phyloP scores from a whole-genome alignment of 2,329 filamentous ascomycete species.

The Fusarium phyllophilum region DNA sequence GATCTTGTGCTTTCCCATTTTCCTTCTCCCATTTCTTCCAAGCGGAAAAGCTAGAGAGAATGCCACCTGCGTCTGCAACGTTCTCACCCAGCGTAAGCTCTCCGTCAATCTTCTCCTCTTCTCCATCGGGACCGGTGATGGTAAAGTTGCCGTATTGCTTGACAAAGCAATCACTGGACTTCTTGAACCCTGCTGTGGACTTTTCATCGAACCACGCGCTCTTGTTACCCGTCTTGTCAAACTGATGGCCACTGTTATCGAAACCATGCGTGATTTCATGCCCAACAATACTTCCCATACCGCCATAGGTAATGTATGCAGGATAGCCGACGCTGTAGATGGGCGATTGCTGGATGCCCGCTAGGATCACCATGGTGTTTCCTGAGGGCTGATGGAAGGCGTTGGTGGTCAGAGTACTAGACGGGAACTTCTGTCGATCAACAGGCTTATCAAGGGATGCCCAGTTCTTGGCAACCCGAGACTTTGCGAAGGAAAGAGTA shows the following conservation, averaged over 20 bases:
- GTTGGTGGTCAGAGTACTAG: conserved; percentile 69
- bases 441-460: conserved; percentile 67
- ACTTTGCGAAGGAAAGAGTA: conserved; percentile 58
- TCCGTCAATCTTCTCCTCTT: conserved; percentile 69
- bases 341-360: conserved; percentile 74
- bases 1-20: conserved; percentile 57
- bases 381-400: conserved; percentile 72
- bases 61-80: conserved; percentile 75
- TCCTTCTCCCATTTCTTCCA: conserved; percentile 69
- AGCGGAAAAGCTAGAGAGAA: conserved; percentile 70
- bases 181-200: conserved; percentile 68
- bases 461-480: conserved; percentile 63
- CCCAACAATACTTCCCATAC: conserved; percentile 72
- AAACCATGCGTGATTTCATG: conserved; percentile 78
- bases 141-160: conserved; percentile 73
- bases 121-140: conserved; percentile 64
- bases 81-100: conserved; percentile 74
- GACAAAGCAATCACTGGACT: conserved; percentile 69
- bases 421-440: conserved; percentile 68
- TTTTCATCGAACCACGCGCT: conserved; percentile 73
- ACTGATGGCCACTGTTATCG: conserved; percentile 72
- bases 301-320: conserved; percentile 72
- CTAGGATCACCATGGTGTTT: conserved; percentile 71
- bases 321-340: conserved; percentile 71
- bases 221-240: conserved; percentile 71